A percentile compares a stretch with the other conserved stretches of the same genome.
Conservation (phyloP, 2,329 filamentous ascomycete genomes). For the Talaromyces sp. region DNA sequence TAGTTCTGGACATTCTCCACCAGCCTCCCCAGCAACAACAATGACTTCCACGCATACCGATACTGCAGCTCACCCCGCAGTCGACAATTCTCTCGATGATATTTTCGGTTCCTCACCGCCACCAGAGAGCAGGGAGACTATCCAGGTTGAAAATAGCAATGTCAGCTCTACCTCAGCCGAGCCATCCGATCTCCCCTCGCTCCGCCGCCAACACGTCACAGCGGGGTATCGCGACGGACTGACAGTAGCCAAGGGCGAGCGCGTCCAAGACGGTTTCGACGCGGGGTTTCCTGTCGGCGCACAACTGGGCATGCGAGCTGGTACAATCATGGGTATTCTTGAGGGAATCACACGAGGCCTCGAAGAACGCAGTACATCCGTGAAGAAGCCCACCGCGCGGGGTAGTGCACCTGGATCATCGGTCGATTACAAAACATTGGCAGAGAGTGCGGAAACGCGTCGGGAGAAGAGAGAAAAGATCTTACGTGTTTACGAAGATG, state of each 20-base stretch:
- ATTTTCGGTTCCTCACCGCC: conserved; percentile 47
- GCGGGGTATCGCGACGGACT: conserved; percentile 91
- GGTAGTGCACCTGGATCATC: conserved; percentile 5
- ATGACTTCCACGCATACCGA: conserved; percentile 25
- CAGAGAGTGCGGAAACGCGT: conserved; percentile 26
- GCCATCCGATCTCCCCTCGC: conserved; percentile 71
- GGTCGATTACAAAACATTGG: neutral
- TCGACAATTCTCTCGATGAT: conserved; percentile 40
- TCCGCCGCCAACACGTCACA: conserved; percentile 76
- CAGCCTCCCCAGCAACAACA: conserved; percentile 25
- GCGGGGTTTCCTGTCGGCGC: conserved; percentile 86
- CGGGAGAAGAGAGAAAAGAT: conserved; percentile 40
- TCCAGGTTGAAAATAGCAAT: neutral
- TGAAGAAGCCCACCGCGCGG: conserved; percentile 29
- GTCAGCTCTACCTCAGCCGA: conserved; percentile 25
- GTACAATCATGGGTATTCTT: conserved; percentile 74
- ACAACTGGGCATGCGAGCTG: conserved; percentile 72
- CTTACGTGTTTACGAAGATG: conserved; percentile 44
- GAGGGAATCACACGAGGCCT: conserved; percentile 64
- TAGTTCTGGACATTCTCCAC: conserved; percentile 16
- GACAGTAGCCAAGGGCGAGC: conserved; percentile 70
- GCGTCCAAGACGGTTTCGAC: conserved; percentile 87
- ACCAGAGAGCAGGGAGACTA: conserved; percentile 3
- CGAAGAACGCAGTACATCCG: conserved; percentile 29
- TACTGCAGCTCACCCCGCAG: conserved; percentile 9